phyloP scores from a whole-genome alignment of 768 basidiomycete species.

The Boletus coccyginus region DNA sequence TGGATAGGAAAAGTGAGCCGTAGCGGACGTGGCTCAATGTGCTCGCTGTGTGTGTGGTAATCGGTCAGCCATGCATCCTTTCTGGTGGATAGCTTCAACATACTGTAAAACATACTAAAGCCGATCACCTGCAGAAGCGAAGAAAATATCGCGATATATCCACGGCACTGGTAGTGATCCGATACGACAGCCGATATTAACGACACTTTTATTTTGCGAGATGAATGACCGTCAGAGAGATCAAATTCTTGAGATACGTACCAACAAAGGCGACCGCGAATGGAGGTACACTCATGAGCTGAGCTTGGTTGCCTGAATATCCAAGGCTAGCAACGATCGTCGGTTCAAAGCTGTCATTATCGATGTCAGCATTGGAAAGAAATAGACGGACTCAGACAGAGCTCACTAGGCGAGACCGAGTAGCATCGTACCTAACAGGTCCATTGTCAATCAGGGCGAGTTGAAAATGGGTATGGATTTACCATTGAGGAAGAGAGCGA shows the following conservation, averaged over 20 bases:
- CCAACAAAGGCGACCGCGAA: constrained; percentile 46
- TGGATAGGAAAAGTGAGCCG: constrained; percentile 37
- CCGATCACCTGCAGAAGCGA: constrained; percentile 45
- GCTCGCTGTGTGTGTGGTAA: constrained; percentile 9
- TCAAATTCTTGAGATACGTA: constrained; percentile 22
- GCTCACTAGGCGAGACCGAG: constrained; percentile 25
- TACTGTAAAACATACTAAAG: constrained; percentile 54
- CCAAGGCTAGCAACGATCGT: constrained; percentile 63
- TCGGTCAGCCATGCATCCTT: background rate
- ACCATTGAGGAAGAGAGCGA: constrained; percentile 48
- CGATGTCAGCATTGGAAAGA: constrained; percentile 42
- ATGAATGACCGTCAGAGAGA: background rate
- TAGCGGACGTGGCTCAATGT: constrained; percentile 32
- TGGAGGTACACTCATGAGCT: constrained; percentile 53
- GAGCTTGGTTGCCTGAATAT: constrained; percentile 49
- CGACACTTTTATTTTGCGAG: constrained; percentile 31
- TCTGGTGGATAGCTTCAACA: constrained; percentile 6
- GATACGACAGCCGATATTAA: constrained; percentile 46
- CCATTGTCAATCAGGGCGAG: background rate
- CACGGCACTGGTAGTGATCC: constrained; percentile 30
- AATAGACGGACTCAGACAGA: constrained; percentile 4
- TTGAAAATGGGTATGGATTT: constrained; percentile 23
- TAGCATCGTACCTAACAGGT: constrained; percentile 14
- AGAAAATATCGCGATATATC: constrained; percentile 40
- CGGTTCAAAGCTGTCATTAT: constrained; percentile 34